A percentile compares a stretch with the other conserved stretches of the same genome.
Evolutionary conservation across 228 moss, liverwort and hornwort species (phyloP).

Genomic region (Sphagnum fallax): DNA sequence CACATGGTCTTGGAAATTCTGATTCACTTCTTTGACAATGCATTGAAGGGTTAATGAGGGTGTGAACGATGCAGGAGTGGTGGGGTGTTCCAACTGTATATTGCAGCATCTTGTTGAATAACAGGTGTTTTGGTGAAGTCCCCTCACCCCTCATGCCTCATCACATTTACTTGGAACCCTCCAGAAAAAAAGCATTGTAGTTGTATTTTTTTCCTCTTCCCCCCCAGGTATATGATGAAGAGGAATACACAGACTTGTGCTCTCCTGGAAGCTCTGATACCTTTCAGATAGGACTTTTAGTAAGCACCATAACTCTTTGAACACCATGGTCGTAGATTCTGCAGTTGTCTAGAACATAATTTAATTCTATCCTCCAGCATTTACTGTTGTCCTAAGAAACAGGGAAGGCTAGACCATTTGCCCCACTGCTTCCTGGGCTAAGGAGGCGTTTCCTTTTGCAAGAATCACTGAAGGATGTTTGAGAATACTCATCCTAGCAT

Average conservation of each 20-base stretch:
- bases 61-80: constrained; percentile 17
- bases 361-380: too few species aligned
- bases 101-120: constrained; percentile 67
- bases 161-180: constrained; percentile 5
- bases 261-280: neutral
- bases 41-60: constrained; percentile 17
- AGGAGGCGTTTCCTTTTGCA: too few species aligned
- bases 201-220: constrained; percentile 16
- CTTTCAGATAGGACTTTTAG: too few species aligned
- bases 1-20: constrained; percentile 1
- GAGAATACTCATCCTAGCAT: too few species aligned
- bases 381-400: too few species aligned
- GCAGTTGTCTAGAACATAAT: too few species aligned
- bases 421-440: too few species aligned
- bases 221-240: neutral
- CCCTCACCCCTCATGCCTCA: constrained; percentile 8
- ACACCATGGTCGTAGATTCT: too few species aligned
- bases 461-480: too few species aligned
- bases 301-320: too few species aligned
- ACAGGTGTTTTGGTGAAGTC: constrained; percentile 35
- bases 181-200: constrained; percentile 16
- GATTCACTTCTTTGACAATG: constrained; percentile 8
- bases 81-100: constrained; percentile 59
- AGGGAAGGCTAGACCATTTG: too few species aligned
- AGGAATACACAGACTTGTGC: neutral